These are phyloP conservation scores for Floccularia luteovirens DNA, from an alignment of 768 basidiomycete genomes.

Conservation along the genomic window DNA sequence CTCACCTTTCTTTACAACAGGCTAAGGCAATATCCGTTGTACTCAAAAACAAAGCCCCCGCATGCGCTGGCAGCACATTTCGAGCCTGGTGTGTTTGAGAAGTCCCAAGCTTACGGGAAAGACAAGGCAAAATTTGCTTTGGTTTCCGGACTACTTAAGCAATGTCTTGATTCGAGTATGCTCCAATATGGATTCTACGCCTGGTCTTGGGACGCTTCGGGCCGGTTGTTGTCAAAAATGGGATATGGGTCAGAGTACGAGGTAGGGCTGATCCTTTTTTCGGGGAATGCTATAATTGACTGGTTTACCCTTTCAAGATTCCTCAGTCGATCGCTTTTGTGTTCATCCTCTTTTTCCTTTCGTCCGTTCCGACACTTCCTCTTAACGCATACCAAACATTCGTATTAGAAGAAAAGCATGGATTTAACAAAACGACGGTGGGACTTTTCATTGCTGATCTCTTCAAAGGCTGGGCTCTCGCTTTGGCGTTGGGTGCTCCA, in stretches of 20 bases:
- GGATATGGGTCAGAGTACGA: conserved; percentile 71
- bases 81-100: conserved; percentile 63
- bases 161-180: conserved; percentile 59
- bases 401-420: conserved; percentile 89
- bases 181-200: conserved; percentile 76
- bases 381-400: conserved; percentile 84
- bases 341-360: conserved; percentile 55
- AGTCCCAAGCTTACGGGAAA: conserved; percentile 86
- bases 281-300: background rate
- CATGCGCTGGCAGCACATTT: conserved; percentile 64
- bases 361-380: conserved; percentile 66
- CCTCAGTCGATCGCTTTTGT: conserved; percentile 77
- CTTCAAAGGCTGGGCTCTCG: conserved; percentile 71
- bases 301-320: conserved; percentile 47
- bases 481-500: conserved; percentile 69
- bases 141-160: conserved; percentile 67
- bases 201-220: conserved; percentile 72
- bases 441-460: conserved; percentile 71
- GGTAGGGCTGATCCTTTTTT: conserved; percentile 34
- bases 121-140: conserved; percentile 86
- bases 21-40: conserved; percentile 79
- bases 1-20: conserved; percentile 14
- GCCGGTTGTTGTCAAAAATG: conserved; percentile 34
- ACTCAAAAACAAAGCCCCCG: conserved; percentile 70
- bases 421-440: conserved; percentile 93